Conservation (phyloP, 2,329 filamentous ascomycete species). For the Exutisphaerella laricina region DNA sequence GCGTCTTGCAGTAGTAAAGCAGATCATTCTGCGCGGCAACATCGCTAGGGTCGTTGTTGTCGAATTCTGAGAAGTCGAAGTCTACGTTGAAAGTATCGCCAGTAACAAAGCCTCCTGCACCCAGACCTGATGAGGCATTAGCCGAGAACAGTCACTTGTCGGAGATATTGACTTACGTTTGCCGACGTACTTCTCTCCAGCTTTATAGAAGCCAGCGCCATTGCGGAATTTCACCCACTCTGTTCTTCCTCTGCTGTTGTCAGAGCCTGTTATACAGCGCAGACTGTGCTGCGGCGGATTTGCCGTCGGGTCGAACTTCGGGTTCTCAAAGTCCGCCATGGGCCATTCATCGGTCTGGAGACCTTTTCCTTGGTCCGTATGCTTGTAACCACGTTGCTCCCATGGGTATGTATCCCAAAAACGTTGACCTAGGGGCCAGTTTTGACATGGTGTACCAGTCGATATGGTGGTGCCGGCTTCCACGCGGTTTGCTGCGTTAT, state of each 20-base stretch:
- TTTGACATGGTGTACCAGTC: conserved; percentile 8
- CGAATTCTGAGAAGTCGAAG: conserved; percentile 9
- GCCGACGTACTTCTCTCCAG: conserved; percentile 2
- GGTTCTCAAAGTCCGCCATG: conserved; percentile 9
- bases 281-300: conserved; percentile 8
- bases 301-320: conserved; percentile 5
- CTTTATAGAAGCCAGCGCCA: conserved; percentile 2
- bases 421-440: conserved; percentile 11
- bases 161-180: conserved; percentile 3
- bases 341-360: conserved; percentile 12
- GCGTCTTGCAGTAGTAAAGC: conserved; percentile 3
- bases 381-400: conserved; percentile 1
- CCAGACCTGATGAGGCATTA: not conserved
- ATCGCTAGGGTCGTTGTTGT: conserved; percentile 8
- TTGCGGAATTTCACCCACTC: conserved; percentile 9
- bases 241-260: conserved; percentile 3
- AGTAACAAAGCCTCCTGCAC: conserved; percentile 3
- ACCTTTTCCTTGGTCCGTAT: not conserved
- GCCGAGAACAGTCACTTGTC: too few species aligned
- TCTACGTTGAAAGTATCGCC: conserved; percentile 12
- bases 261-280: conserved; percentile 9
- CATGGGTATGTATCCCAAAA: conserved; percentile 9
- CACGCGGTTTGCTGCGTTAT: conserved; percentile 8
- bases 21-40: not conserved
- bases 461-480: conserved; percentile 6